These are phyloP conservation scores for Astragalus membranaceus DNA, from an alignment of 306 rosid species.

Conservation along the genomic window DNA sequence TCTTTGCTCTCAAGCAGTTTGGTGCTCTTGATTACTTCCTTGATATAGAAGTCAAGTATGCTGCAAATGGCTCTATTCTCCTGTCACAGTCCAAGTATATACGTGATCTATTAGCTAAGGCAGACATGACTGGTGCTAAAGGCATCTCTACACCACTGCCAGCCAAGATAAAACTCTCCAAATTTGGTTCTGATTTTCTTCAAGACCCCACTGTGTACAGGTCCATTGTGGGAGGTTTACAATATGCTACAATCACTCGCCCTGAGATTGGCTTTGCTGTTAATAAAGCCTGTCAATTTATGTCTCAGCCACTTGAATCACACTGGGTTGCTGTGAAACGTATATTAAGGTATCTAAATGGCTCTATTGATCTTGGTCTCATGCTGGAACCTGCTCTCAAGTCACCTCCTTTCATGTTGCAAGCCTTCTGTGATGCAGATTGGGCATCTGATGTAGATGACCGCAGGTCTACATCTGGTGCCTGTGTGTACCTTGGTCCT, in stretches of 20 bases:
- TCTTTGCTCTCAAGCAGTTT: neutral
- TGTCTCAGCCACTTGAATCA: no score
- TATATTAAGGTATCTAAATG: no score
- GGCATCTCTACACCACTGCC: neutral
- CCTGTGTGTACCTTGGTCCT: no score
- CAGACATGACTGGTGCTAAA: neutral
- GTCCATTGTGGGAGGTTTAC: neutral
- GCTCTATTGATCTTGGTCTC: no score
- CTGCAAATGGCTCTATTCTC: neutral
- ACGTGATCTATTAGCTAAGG: neutral
- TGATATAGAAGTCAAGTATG: neutral
- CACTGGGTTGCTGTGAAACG: no score
- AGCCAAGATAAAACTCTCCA: neutral
- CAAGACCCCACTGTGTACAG: neutral
- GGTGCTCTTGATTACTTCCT: neutral
- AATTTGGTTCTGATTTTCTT: neutral
- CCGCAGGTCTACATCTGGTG: no score
- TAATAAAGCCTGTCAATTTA: neutral
- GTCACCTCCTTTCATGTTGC: no score
- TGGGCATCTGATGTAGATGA: no score
- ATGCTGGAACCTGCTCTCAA: no score
- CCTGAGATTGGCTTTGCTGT: no score
- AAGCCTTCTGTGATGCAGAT: no score
- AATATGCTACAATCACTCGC: no score
- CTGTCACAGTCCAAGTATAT: neutral